A percentile compares a stretch with the other conserved stretches of the same genome.
phyloP scores from a whole-genome alignment of 2,329 filamentous ascomycete genomes.

The Colletotrichum orbiculare region DNA sequence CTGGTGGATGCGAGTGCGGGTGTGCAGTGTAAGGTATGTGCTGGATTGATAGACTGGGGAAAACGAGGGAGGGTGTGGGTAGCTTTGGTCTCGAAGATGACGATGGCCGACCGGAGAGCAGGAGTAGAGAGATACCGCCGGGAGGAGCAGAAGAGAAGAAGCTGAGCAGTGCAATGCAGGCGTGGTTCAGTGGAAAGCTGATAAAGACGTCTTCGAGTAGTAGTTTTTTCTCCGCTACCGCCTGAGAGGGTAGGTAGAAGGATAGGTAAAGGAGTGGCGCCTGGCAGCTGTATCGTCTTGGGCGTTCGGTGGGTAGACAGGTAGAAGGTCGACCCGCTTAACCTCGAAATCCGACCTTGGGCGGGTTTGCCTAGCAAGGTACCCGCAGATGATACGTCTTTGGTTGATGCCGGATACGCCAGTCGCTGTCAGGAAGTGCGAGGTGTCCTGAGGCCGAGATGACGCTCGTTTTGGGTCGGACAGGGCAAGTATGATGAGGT shows the following conservation, averaged over 20 bases:
- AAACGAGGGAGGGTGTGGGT: slow-evolving; percentile 11
- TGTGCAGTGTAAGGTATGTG: slow-evolving; percentile 35
- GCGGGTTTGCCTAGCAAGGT: slow-evolving; percentile 3
- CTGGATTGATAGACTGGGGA: slow-evolving; percentile 24
- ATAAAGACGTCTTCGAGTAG: slow-evolving; percentile 39
- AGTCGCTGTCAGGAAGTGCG: too few relatives aligned
- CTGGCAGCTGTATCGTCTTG: slow-evolving; percentile 13
- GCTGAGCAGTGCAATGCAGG: slow-evolving; percentile 25
- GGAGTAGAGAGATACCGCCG: slow-evolving; percentile 14
- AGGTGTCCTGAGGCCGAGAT: slow-evolving; percentile 23
- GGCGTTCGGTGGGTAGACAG: not conserved
- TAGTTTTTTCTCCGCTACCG: slow-evolving; percentile 38
- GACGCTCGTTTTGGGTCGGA: not conserved
- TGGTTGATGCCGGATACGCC: too few relatives aligned
- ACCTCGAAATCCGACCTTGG: slow-evolving; percentile 24
- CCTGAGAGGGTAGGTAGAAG: slow-evolving; percentile 1
- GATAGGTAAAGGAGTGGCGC: slow-evolving; percentile 13
- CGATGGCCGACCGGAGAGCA: slow-evolving; percentile 3
- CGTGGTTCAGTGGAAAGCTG: slow-evolving; percentile 30
- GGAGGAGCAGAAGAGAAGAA: slow-evolving; percentile 16
- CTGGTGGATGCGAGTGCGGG: slow-evolving; percentile 23
- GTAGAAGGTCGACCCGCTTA: slow-evolving; percentile 26
- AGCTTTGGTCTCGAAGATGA: slow-evolving; percentile 20
- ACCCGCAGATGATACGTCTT: not conserved
- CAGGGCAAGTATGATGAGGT: slow-evolving; percentile 6